phyloP scores from a whole-genome alignment of 1,139 yeast genomes.

The Arxiozyma heterogenica region DNA sequence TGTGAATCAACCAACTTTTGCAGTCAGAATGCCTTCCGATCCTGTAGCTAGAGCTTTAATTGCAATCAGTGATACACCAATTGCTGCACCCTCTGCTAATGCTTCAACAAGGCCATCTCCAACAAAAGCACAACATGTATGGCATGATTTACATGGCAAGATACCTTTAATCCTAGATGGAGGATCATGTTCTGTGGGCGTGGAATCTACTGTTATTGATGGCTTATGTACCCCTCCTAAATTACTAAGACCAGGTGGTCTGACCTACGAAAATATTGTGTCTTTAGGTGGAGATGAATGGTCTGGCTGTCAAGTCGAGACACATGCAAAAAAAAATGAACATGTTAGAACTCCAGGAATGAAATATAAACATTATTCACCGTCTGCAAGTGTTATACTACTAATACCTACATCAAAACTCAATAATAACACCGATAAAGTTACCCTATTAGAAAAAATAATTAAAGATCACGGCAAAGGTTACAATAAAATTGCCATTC shows the following conservation, averaged over 20 bases:
- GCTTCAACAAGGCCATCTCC: conserved; percentile 95
- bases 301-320: conserved; percentile 53
- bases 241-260: conserved; percentile 88
- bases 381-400: conserved; percentile 73
- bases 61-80: conserved; percentile 74
- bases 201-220: conserved; percentile 89
- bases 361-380: conserved; percentile 95
- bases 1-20: conserved; percentile 81
- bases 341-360: conserved; percentile 92
- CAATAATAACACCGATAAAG: conserved; percentile 8
- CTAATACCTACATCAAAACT: conserved; percentile 35
- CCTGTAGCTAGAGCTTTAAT: conserved; percentile 88
- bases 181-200: conserved; percentile 82
- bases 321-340: conserved; percentile 53
- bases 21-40: conserved; percentile 79
- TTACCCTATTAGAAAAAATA: conserved; percentile 8
- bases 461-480: conserved; percentile 11
- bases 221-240: conserved; percentile 81
- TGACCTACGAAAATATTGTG: conserved; percentile 66
- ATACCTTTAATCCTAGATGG: conserved; percentile 90
- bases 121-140: conserved; percentile 78
- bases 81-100: conserved; percentile 97
- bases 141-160: conserved; percentile 62
- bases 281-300: conserved; percentile 56
- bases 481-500: conserved; percentile 25